Base-by-base conservation (phyloP, 805 yeast species). In the Saccharomycopsis babjevae region DNA sequence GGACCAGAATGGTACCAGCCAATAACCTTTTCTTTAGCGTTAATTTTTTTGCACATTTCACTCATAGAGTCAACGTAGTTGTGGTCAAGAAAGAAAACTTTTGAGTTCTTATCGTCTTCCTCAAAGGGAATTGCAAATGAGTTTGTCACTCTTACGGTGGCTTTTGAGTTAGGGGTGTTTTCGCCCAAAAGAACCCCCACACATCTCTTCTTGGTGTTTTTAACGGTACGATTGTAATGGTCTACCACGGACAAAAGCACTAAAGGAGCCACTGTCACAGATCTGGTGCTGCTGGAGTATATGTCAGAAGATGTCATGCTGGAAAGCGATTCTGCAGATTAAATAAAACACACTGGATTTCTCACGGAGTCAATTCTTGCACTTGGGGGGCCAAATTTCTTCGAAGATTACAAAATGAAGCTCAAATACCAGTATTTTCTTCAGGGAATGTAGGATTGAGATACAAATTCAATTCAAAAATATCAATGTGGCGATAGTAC, bases 1-100 rank as follows among this genome's bases (percentile, higher is more conserved):
- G 98, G 97, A 4, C 99, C 99, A 8, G 97, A 86, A 73, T 94
- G 99, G 72, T 94, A 94, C 99, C 99, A 94, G n/a, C 99, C 99
- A 71, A 94, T 85, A 56, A 94, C 79, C 71, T 84, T 89, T 73
- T 94, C 99, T 75, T 89, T 92, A 20, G 99, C 99, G 75, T 92
- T 96, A 72, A 94, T 92, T 73, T 96, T 94, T 72, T 89, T 90
- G 76, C 91, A 93, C 99, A 94, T 94, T 67, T 91, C 97, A 66
- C 91, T 86, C 99, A 94, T 94, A 59, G 88, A 83, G 70, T 93
- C 98, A 62, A 94, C 89, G 72, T 86, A 94, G 72, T 94, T 93
- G 76, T 94, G 99, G 72, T 94, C 99, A 68, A 94, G 77, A 71
- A 94, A 94, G 98, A 98, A 94, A 55, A 96, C 97, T 22, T 84